Evolutionary conservation across 2,329 filamentous ascomycete species (phyloP), one percentile per base, ranked within the genome.

Genomic region (Aureobasidium lini): DNA sequence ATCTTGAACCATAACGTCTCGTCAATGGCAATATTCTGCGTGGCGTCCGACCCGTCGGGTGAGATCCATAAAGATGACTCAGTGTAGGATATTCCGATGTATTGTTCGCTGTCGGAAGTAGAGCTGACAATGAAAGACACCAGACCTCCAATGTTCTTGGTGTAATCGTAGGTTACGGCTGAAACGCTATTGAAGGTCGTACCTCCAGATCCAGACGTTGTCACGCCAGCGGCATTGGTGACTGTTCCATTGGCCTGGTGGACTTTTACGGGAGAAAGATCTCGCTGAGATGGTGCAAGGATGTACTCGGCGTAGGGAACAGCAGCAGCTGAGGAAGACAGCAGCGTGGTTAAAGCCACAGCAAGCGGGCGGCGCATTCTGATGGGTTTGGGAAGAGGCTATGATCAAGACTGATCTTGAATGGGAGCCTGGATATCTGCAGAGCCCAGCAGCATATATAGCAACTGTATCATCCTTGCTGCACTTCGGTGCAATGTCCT

Each of bases 21-120:
- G 47, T 82, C 79, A 10, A 77, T 71, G 0, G 73, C 76, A 3
- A 71, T 69, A 54, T 78, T 74, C 1, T 71, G 72, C 0, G 76
- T 80, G 0, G 75, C 76, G 66, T 81, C 79, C 60, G 74, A 73
- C 3, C 68, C 72, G 28, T 73, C 64, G 6, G 71, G 72, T 32
- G 73, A 79, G 50, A 82, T 76, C 77, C 77, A 83, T 1, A 80
- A 61, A 0, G 71, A 75, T 50, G 69, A 72, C 57, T 76, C 75
- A 0, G 70, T 70, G 59, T 73, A 77, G 1, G 73, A 72, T 32
- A 77, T 66, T 46, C 75, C 75, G 39, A 77, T 74, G 63, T 69
- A 72, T 56, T 76, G 71, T 29, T 69, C 64, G 0, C 62, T 60
- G n/a, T 70, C 71, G n/a, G 56, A 58, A 2, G 71, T 66, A 0